Conservation (phyloP, 176 grass and related monocot genomes). For the Zea mays region Zm-B73-REFERENCE-NAM-5.0 NC_050105.1:1408001-1408500, state of each 20-base stretch:
- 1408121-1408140: too few species aligned
- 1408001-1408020: too few species aligned
- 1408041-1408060: too few species aligned
- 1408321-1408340: conserved; percentile 61
- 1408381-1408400: conserved; percentile 32
- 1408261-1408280: conserved; percentile 46
- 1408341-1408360: conserved; percentile 59
- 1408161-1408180: background rate
- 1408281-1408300: conserved; percentile 82
- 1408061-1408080: conserved; percentile 47
- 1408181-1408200: background rate
- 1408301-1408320: conserved; percentile 57
- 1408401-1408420: conserved; percentile 88
- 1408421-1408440: conserved; percentile 91
- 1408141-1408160: background rate
- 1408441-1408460: conserved; percentile 91
- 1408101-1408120: too few species aligned
- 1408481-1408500: conserved; percentile 86
- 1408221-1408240: too few species aligned
- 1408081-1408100: background rate
- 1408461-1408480: conserved; percentile 94
- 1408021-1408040: too few species aligned
- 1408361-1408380: conserved; percentile 52
- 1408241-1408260: too few species aligned
- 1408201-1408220: background rate